Conservation (phyloP, 805 yeast species). For the Kuraishia piskuri region DNA sequence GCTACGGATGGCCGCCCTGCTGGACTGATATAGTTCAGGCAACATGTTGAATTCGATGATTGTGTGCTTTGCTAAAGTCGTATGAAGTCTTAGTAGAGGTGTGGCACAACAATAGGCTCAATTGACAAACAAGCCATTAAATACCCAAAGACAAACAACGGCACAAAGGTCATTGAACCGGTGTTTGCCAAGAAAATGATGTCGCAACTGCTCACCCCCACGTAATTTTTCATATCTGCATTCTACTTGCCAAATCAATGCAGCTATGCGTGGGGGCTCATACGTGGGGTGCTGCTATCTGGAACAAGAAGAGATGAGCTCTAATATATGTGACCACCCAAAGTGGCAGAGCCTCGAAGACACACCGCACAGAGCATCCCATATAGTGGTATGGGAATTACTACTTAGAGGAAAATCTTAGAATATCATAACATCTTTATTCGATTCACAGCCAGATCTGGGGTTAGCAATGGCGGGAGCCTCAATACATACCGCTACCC, state of each 20-base stretch:
- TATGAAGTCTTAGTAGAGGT: too few species aligned
- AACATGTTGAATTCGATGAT: not conserved
- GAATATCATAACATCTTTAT: not conserved
- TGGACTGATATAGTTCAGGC: not conserved
- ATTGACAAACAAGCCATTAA: too few species aligned
- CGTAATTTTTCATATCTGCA: not conserved
- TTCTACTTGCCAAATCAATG: not conserved
- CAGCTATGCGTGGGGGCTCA: not conserved
- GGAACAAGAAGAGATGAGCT: not conserved
- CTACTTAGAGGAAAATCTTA: not conserved
- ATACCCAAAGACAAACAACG: too few species aligned
- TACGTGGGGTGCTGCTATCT: not conserved
- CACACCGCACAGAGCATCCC: too few species aligned
- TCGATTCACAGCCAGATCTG: not conserved
- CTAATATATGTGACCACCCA: not conserved
- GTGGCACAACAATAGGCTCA: too few species aligned
- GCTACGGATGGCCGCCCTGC: not conserved
- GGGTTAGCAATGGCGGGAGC: not conserved
- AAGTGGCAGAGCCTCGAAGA: not conserved
- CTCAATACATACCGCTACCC: too few species aligned
- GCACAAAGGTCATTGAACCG: too few species aligned
- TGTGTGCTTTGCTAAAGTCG: not conserved
- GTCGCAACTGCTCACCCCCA: not conserved
- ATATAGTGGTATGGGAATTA: too few species aligned
- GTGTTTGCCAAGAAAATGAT: too few species aligned